Evolutionary conservation across 768 basidiomycete species (phyloP).

Genomic region (Leccinum imitatum): DNA sequence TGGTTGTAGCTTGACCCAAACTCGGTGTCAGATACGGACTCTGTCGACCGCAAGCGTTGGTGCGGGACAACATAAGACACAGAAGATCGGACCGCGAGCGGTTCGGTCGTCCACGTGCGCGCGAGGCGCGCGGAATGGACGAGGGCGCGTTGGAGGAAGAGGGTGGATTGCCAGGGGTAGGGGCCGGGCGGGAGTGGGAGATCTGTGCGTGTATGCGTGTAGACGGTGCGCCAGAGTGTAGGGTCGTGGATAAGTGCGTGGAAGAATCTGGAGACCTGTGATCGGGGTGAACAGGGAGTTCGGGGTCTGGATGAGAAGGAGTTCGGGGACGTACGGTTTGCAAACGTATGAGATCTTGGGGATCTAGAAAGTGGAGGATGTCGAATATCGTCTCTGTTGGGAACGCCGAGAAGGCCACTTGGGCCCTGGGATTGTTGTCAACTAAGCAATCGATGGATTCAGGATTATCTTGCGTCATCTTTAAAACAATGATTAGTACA

Average conservation of each 20-base stretch:
- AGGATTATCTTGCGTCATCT: slow-evolving; percentile 8
- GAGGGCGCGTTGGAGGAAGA: slow-evolving; percentile 19
- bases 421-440: not conserved
- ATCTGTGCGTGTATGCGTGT: slow-evolving; percentile 1
- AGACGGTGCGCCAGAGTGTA: slow-evolving; percentile 14
- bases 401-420: slow-evolving; percentile 1
- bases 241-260: slow-evolving; percentile 10
- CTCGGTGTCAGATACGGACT: not conserved
- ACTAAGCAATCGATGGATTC: not conserved
- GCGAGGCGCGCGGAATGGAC: slow-evolving; percentile 16
- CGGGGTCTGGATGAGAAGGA: too few relatives aligned
- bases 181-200: slow-evolving; percentile 21
- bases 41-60: not conserved
- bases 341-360: slow-evolving; percentile 18
- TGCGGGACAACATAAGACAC: not conserved
- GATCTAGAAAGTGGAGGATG: slow-evolving; percentile 5
- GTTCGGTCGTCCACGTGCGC: slow-evolving; percentile 14
- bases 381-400: slow-evolving; percentile 20
- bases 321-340: slow-evolving; percentile 8
- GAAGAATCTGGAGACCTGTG: slow-evolving; percentile 19
- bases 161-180: slow-evolving; percentile 20
- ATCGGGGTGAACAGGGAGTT: not conserved
- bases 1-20: not conserved
- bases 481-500: not conserved
- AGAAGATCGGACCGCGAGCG: slow-evolving; percentile 3